Evolutionary conservation across 2,329 filamentous ascomycete species (phyloP), one percentile per base, ranked within the genome.

Genomic region (Trichophyton rubrum): DNA sequence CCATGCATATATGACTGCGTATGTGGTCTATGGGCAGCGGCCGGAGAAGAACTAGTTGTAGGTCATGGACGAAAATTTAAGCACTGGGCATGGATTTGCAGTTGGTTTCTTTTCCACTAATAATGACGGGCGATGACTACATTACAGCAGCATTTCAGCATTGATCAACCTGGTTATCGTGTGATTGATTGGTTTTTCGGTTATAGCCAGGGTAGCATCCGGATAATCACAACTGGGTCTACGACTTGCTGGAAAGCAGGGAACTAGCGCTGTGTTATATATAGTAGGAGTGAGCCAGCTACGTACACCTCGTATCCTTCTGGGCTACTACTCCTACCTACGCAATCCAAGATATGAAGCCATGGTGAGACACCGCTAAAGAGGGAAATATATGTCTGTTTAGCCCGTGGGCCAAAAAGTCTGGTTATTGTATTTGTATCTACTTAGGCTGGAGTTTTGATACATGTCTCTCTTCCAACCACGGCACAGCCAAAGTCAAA

Each of bases 1-100:
- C 11, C 63, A 64, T 53, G 43, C 57, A 5, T 56, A 56, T 20
- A 51, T 59, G 27, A 35, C 45, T 7, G 38, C 43, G 57, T 62
- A 59, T 41, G 60, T 62, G 33, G 33, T 63, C 9, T 63, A 62
- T 51, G 62, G 55, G 20, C 62, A 62, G 40, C 57, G 47, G 38
- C 60, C 60, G 35, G 40, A 51, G 43, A 40, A 38, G 27, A 35
- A 33, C 38, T 43, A 20, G 22, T 0, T 47, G 22, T 6, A 15
- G 40, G 40, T 5, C n/a, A 3, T 15, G n/a, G 15, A 43, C 40
- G 2, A 17, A 15, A 6, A 15, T 17, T 27, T 7, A 6, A 30
- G 27, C 27, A 6, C 27, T 43, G 40, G 40, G 40, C 40, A 43
- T 43, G 40, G 40, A 43, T n/a, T 17, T 43, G 40, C n/a, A 43